A percentile compares a stretch with the other conserved stretches of the same genome.
These are phyloP conservation scores for Picochlorum sp. DNA, from an alignment of 139 green algal species.

Conservation along the genomic window DNA sequence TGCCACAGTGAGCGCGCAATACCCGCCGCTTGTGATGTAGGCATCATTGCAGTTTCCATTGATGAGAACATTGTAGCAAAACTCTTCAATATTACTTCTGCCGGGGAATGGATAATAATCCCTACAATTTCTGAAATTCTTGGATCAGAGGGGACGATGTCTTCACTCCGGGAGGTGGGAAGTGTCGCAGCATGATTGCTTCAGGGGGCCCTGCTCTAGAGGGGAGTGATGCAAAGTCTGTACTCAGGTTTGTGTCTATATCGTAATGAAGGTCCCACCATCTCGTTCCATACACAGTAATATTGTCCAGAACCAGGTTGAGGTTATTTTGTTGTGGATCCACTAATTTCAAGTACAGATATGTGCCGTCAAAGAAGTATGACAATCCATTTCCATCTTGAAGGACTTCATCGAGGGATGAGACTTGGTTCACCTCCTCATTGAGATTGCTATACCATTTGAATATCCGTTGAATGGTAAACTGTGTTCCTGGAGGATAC, in stretches of 20 bases:
- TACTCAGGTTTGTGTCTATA: not conserved
- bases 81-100: no score
- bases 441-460: not conserved
- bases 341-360: not conserved
- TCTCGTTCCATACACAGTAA: not conserved
- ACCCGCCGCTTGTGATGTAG: no score
- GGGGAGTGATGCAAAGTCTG: not conserved
- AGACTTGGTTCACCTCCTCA: not conserved
- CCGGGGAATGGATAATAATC: no score
- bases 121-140: no score
- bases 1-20: no score
- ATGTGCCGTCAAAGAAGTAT: not conserved
- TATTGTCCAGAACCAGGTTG: not conserved
- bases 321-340: not conserved
- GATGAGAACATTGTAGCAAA: no score
- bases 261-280: constrained; percentile 4
- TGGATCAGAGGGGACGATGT: no score
- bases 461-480: not conserved
- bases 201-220: no score
- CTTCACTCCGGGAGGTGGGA: no score
- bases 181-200: no score
- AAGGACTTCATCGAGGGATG: not conserved
- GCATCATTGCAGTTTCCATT: no score
- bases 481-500: not conserved
- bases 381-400: not conserved